Evolutionary conservation across 2,329 filamentous ascomycete genomes (phyloP).

Genomic region (Monosporascus sp.): DNA sequence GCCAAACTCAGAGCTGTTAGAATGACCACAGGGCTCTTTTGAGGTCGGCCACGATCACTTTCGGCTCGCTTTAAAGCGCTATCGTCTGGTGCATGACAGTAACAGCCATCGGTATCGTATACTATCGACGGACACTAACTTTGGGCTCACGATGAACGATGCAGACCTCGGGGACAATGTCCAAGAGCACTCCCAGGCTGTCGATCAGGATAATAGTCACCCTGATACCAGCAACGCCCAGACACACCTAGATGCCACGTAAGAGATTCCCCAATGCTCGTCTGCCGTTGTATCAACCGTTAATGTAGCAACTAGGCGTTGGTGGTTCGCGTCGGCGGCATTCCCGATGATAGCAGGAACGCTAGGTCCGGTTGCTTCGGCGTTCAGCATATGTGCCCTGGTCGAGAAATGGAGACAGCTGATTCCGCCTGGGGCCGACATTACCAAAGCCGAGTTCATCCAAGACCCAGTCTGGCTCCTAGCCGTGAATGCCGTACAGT

Average conservation of each 20-base stretch:
- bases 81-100: too few species aligned
- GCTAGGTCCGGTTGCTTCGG: conserved; percentile 78
- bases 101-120: too few species aligned
- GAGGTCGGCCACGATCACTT: too few species aligned
- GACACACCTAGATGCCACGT: conserved; percentile 41
- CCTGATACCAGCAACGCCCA: conserved; percentile 33
- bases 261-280: conserved; percentile 6
- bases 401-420: conserved; percentile 71
- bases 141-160: conserved; percentile 34
- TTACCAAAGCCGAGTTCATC: conserved; percentile 48
- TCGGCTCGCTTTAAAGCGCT: too few species aligned
- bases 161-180: conserved; percentile 33
- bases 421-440: conserved; percentile 39
- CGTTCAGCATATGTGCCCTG: conserved; percentile 83
- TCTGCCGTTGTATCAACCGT: not conserved
- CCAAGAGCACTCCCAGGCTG: conserved; percentile 25
- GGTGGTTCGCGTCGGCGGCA: conserved; percentile 60
- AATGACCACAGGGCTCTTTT: too few species aligned
- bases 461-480: conserved; percentile 70
- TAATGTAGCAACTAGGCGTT: conserved; percentile 38
- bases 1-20: too few species aligned
- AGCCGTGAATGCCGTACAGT: conserved; percentile 70
- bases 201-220: conserved; percentile 22
- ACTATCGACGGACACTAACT: too few species aligned
- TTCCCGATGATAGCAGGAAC: conserved; percentile 80